These are phyloP conservation scores for Pseudozyma thailandica DNA, from an alignment of 1,284 basidiomycete genomes.

Conservation along the genomic window DNA sequence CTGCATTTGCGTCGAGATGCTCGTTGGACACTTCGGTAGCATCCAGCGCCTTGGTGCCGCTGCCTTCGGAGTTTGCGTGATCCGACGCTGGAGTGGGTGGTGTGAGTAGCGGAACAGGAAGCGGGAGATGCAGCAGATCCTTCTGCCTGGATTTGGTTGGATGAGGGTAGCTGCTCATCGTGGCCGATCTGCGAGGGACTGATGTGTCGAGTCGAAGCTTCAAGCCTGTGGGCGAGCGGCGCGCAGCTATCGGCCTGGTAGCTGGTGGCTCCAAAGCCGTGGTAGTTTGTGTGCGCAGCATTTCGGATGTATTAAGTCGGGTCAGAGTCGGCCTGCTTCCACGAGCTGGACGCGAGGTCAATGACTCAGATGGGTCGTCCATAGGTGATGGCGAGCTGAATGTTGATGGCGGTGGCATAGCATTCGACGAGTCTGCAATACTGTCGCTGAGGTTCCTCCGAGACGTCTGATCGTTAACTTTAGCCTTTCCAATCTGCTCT, in stretches of 20 bases:
- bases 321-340: slow-evolving; percentile 34
- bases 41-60: no score
- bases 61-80: no score
- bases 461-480: no score
- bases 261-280: slow-evolving; percentile 3
- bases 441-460: neutral
- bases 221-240: slow-evolving; percentile 26
- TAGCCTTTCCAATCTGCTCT: slow-evolving; percentile 1
- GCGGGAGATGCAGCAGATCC: slow-evolving; percentile 2
- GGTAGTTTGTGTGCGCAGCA: slow-evolving; percentile 27
- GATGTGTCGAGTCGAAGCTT: slow-evolving; percentile 41
- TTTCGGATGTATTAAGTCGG: slow-evolving; percentile 54
- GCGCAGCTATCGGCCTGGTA: neutral
- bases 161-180: slow-evolving; percentile 32
- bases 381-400: slow-evolving; percentile 6
- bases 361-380: neutral
- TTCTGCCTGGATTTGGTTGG: slow-evolving; percentile 9
- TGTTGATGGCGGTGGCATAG: neutral
- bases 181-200: slow-evolving; percentile 35
- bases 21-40: no score
- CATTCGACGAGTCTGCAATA: neutral
- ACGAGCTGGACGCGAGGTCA: slow-evolving; percentile 4
- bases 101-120: slow-evolving; percentile 3
- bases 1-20: neutral
- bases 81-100: slow-evolving; percentile 3